phyloP scores from a whole-genome alignment of 768 basidiomycete species.

The Trametes villosa region DNA sequence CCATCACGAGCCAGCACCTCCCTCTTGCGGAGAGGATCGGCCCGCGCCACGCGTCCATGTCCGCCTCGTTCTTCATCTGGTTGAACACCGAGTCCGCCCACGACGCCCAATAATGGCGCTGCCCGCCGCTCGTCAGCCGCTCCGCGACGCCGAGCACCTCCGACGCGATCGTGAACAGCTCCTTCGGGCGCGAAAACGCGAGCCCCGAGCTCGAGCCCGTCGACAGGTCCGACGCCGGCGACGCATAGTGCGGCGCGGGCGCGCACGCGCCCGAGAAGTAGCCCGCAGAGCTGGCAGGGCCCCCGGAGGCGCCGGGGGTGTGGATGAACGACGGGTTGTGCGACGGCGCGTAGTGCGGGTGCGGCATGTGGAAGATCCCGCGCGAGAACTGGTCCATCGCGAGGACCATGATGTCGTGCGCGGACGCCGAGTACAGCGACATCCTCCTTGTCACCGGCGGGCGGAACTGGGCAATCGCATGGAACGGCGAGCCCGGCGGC shows the following conservation, averaged over 20 bases:
- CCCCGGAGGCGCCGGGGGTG: constrained; percentile 8
- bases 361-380: constrained; percentile 76
- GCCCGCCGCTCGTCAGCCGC: constrained; percentile 47
- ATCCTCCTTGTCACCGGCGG: constrained; percentile 56
- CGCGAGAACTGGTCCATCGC: constrained; percentile 73
- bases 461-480: constrained; percentile 49
- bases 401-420: constrained; percentile 58
- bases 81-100: constrained; percentile 66
- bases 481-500: constrained; percentile 57
- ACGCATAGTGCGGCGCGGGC: constrained; percentile 1
- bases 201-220: not conserved
- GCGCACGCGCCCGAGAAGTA: constrained; percentile 16
- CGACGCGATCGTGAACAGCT: constrained; percentile 65
- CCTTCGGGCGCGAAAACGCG: constrained; percentile 57
- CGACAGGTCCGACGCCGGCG: constrained; percentile 18
- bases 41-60: constrained; percentile 53
- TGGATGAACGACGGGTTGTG: constrained; percentile 28
- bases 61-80: constrained; percentile 67
- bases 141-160: constrained; percentile 66
- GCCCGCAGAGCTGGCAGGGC: constrained; percentile 10
- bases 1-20: constrained; percentile 59
- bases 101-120: constrained; percentile 58
- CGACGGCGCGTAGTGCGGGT: constrained; percentile 38
- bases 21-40: constrained; percentile 53
- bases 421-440: constrained; percentile 44